Conservation (phyloP, 2,329 filamentous ascomycete species). For the Xylaria digitata region DNA sequence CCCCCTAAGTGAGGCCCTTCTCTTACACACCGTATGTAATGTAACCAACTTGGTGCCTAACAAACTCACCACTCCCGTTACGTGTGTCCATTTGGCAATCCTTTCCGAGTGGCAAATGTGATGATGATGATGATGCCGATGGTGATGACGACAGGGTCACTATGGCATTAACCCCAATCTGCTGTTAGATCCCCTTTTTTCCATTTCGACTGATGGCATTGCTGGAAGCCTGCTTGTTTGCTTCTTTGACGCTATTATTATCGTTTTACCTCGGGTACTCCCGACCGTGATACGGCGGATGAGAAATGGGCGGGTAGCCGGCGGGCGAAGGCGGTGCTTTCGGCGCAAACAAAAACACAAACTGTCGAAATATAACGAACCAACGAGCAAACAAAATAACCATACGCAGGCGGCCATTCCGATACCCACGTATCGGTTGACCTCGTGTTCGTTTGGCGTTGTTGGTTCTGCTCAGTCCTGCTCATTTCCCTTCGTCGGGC, state of each 20-base stretch:
- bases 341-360: conserved; percentile 7
- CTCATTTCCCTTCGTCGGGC: conserved; percentile 11
- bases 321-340: conserved; percentile 19
- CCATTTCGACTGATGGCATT: conserved; percentile 3
- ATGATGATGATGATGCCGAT: not conserved
- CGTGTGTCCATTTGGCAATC: conserved; percentile 10
- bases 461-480: conserved; percentile 17
- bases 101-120: conserved; percentile 15
- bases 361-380: conserved; percentile 11
- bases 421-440: conserved; percentile 7
- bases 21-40: conserved; percentile 24
- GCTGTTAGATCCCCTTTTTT: not conserved
- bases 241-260: conserved; percentile 31
- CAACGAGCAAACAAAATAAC: conserved; percentile 20
- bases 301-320: conserved; percentile 7
- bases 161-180: conserved; percentile 6
- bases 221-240: not conserved
- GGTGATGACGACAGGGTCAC: conserved; percentile 12
- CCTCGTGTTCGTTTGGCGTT: conserved; percentile 8
- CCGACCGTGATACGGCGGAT: conserved; percentile 11
- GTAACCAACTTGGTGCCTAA: conserved; percentile 20
- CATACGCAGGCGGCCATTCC: not conserved
- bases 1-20: conserved; percentile 8
- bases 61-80: conserved; percentile 18
- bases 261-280: conserved; percentile 12